phyloP scores from a whole-genome alignment of 345 rosid species.

The Hibiscus trionum region DNA sequence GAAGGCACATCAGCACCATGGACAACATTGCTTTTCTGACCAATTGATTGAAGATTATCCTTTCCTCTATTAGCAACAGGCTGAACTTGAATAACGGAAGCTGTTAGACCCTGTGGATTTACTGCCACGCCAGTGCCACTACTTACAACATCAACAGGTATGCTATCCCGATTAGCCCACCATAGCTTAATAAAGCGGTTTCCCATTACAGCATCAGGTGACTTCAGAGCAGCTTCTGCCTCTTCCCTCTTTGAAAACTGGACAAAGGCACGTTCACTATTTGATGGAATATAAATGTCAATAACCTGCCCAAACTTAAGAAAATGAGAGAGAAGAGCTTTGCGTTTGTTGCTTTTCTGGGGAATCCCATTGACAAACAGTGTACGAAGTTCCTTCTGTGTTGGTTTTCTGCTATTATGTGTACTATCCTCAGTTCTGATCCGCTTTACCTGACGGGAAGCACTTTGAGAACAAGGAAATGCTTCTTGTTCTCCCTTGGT shows the following conservation, averaged over 20 bases:
- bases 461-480: slow-evolving; percentile 24
- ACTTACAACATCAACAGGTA: slow-evolving; percentile 48
- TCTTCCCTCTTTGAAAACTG: slow-evolving; percentile 93
- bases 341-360: slow-evolving; percentile 61
- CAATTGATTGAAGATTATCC: slow-evolving; percentile 36
- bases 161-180: slow-evolving; percentile 98
- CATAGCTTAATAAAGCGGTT: slow-evolving; percentile 91
- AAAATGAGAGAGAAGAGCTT: slow-evolving; percentile 85
- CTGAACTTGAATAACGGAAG: slow-evolving; percentile 32
- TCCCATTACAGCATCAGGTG: slow-evolving; percentile 99
- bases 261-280: slow-evolving; percentile 80
- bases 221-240: slow-evolving; percentile 89
- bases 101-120: slow-evolving; percentile 34
- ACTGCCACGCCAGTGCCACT: slow-evolving; percentile 33
- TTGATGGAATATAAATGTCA: slow-evolving; percentile 74
- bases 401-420: slow-evolving; percentile 42
- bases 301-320: slow-evolving; percentile 79
- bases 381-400: slow-evolving; percentile 78
- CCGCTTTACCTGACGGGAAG: slow-evolving; percentile 42
- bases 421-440: slow-evolving; percentile 30
- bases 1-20: slow-evolving; percentile 37
- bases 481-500: slow-evolving; percentile 36
- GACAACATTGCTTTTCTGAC: slow-evolving; percentile 24
- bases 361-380: slow-evolving; percentile 85
- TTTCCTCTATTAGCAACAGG: slow-evolving; percentile 40